Evolutionary conservation across 331 rosid species (phyloP), one percentile per base, ranked within the genome.

Genomic region (Pyrus hybrid): DNA sequence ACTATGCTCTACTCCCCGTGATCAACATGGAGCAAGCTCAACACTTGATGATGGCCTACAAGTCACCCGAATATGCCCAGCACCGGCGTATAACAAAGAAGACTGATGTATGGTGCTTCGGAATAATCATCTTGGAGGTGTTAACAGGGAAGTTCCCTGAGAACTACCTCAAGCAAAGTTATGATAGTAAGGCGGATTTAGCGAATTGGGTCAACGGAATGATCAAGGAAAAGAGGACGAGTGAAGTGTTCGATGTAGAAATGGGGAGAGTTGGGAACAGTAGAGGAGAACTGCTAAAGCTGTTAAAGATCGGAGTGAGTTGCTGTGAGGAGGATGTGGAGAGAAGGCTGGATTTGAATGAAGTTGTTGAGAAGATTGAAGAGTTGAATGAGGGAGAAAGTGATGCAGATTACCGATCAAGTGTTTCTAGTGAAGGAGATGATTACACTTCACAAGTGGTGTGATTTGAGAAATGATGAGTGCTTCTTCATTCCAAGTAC

Each of bases 241-340:
- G 85, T 13, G 92, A 83, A 1, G 90, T 92, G 54, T 92, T 90
- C 51, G 99, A 94, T 22, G 74, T 45, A 10, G 97, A 94, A 74
- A 89, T 94, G 92, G 87, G 84, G 33, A 84, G 83, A 43, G 37
- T 79, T 0, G 81, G 85, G 49, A 84, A 79, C 66, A 80, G 74
- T 58, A 91, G 87, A 82, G 83, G 88, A 3, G 93, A 92, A 68
- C 57, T 92, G 84, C 77, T 94, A 25, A 88, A 90, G 85, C 91
- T 94, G 23, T 72, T 94, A 41, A 94, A 90, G 89, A 89, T 94
- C 45, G 99, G 92, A 6, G 70, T 94, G 65, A 85, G 92, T 75
- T 94, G 99, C 68, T 94, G 99, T 64, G 97, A 94, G 83, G 97
- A 87, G 86, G 93, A 92, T 21, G 87, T 87, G 79, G 97, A 90